Percentiles rank a stretch among this genome's conserved stretches.
Evolutionary conservation across 1,284 basidiomycete species (phyloP).

Genomic region (Trichosporon sp.): DNA sequence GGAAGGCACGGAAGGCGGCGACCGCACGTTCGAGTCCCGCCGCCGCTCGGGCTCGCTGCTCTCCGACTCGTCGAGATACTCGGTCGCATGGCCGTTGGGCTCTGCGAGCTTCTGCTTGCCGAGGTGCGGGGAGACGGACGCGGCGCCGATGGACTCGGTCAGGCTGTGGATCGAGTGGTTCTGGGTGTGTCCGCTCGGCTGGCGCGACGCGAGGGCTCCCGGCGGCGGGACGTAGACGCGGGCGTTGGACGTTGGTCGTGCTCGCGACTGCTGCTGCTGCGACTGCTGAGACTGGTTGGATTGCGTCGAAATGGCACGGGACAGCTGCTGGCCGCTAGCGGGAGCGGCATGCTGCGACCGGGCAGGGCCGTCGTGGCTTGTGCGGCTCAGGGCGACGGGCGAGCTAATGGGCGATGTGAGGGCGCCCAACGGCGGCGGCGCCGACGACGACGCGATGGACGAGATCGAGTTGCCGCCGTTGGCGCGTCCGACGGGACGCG

Average conservation of each 20-base stretch:
- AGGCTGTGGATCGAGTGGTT: constrained; percentile 5
- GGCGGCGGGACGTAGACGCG: constrained; percentile 10
- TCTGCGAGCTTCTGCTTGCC: not conserved
- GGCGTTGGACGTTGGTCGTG: not conserved
- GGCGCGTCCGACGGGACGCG: constrained; percentile 35
- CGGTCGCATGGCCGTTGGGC: not conserved
- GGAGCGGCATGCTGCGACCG: not conserved
- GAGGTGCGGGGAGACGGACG: not conserved
- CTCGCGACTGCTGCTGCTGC: not conserved
- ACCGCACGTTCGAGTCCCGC: not conserved
- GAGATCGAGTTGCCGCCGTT: constrained; percentile 8
- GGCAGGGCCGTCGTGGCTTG: not conserved
- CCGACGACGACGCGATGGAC: constrained; percentile 7
- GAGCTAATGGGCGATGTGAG: not conserved
- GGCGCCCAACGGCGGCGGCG: not conserved
- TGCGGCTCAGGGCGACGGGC: not conserved
- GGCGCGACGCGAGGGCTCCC: constrained; percentile 11
- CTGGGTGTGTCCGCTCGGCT: not conserved
- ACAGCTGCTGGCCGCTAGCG: not conserved
- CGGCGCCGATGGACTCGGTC: not conserved
- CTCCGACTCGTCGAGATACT: constrained; percentile 4
- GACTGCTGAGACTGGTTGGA: constrained; percentile 3
- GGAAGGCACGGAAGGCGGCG: not conserved
- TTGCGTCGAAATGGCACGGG: not conserved
- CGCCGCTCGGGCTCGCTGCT: not conserved